phyloP scores from a whole-genome alignment of 179 eudicot genomes.

The Spergularia azorica region DNA sequence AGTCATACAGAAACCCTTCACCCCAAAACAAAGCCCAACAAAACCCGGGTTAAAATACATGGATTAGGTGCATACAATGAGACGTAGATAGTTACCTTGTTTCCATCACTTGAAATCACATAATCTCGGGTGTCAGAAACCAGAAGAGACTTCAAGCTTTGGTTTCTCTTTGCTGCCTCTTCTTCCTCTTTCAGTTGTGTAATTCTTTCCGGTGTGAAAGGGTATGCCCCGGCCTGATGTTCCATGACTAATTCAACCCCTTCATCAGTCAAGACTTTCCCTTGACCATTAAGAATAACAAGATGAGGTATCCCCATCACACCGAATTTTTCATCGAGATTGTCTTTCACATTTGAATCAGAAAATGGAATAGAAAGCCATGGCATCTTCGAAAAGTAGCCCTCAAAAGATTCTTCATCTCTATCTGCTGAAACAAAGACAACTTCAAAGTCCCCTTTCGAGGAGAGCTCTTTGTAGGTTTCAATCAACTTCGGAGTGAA shows the following conservation, averaged over 20 bases:
- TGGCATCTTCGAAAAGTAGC: slow-evolving; percentile 51
- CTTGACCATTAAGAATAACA: slow-evolving; percentile 39
- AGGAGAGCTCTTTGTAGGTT: slow-evolving; percentile 37
- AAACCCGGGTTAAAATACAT: neutral
- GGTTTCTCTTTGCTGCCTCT: slow-evolving; percentile 45
- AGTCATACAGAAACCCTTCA: neutral
- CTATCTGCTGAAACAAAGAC: slow-evolving; percentile 40
- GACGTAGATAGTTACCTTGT: slow-evolving; percentile 30
- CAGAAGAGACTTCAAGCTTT: slow-evolving; percentile 45
- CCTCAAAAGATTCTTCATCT: slow-evolving; percentile 37
- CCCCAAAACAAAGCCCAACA: neutral
- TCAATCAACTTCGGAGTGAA: slow-evolving; percentile 44
- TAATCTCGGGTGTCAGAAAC: slow-evolving; percentile 46
- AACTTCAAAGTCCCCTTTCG: slow-evolving; percentile 43
- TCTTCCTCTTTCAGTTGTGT: slow-evolving; percentile 44
- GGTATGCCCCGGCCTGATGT: slow-evolving; percentile 40
- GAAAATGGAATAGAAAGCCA: slow-evolving; percentile 55
- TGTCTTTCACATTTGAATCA: slow-evolving; percentile 28
- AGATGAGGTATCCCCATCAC: slow-evolving; percentile 50
- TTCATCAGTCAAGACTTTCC: slow-evolving; percentile 37
- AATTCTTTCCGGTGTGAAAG: slow-evolving; percentile 41
- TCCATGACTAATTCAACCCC: slow-evolving; percentile 40
- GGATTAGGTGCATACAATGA: neutral
- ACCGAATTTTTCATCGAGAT: slow-evolving; percentile 28
- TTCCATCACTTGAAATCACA: slow-evolving; percentile 43